Percentiles rank a stretch among this genome's conserved stretches.
Conservation (phyloP, 2,329 filamentous ascomycete genomes). For the Talaromyces sp. region DNA sequence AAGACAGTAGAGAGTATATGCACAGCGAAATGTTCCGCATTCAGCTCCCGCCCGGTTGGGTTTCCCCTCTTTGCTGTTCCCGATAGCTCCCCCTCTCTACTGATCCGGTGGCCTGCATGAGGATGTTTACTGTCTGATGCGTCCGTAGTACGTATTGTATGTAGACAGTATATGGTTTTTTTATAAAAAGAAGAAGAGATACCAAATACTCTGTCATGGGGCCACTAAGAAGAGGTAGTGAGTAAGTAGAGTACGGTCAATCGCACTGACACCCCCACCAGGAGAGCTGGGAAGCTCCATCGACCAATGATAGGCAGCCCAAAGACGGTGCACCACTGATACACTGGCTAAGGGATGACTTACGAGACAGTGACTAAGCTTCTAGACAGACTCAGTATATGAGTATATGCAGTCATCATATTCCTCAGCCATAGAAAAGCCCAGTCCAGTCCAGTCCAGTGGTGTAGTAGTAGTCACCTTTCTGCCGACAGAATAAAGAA, state of each 20-base stretch:
- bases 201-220: no score
- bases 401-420: not conserved
- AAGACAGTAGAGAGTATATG: not conserved
- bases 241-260: not conserved
- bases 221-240: no score
- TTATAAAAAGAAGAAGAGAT: no score
- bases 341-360: not conserved
- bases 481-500: not conserved
- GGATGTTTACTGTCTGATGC: not conserved
- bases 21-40: slow-evolving; percentile 10
- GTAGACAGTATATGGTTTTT: no score
- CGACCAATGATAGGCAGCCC: slow-evolving; percentile 7
- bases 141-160: no score
- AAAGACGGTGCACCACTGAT: not conserved
- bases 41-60: slow-evolving; percentile 6
- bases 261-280: slow-evolving; percentile 6
- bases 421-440: no score
- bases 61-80: slow-evolving; percentile 1
- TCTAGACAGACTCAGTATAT: not conserved
- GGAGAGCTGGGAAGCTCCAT: slow-evolving; percentile 6
- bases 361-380: not conserved
- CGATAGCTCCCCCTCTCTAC: slow-evolving; percentile 2
- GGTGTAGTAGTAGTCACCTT: not conserved
- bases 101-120: slow-evolving; percentile 1
- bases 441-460: no score